These are phyloP conservation scores for Neurospora cerealis DNA, from an alignment of 495 filamentous ascomycete species.

Conservation along the genomic window DNA sequence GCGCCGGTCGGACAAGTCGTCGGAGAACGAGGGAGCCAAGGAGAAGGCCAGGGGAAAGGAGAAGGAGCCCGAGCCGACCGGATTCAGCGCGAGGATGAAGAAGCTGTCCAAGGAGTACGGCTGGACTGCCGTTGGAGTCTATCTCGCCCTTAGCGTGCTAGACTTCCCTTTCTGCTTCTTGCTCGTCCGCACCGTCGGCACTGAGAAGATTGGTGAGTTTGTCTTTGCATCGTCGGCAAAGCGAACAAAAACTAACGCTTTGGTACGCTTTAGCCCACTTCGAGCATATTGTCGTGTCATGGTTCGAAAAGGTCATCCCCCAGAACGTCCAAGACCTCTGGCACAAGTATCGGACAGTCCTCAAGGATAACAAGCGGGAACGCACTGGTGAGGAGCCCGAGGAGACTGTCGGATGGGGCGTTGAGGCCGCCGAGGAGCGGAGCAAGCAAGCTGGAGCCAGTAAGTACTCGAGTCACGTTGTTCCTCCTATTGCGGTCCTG, in stretches of 20 bases:
- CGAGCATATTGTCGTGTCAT: conserved; percentile 41
- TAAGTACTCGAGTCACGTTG: conserved; percentile 23
- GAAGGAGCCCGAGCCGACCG: conserved; percentile 30
- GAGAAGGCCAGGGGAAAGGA: not conserved
- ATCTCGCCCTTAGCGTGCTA: conserved; percentile 67
- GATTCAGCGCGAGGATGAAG: conserved; percentile 59
- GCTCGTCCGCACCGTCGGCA: conserved; percentile 70
- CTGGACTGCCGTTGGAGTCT: conserved; percentile 88
- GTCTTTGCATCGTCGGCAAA: not conserved
- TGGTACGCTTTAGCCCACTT: conserved; percentile 26
- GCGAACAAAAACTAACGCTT: conserved; percentile 5
- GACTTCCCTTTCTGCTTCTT: conserved; percentile 96
- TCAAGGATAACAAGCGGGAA: conserved; percentile 24
- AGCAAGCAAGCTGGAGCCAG: conserved; percentile 41
- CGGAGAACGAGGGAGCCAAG: not conserved
- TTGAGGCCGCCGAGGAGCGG: conserved; percentile 39
- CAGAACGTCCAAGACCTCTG: conserved; percentile 36
- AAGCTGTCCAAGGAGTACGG: conserved; percentile 91
- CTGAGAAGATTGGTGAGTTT: conserved; percentile 64
- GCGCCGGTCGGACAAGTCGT: conserved; percentile 1
- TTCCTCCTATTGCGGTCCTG: not conserved
- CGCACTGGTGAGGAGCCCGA: conserved; percentile 16
- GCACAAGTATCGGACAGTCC: conserved; percentile 28
- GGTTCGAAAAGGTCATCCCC: conserved; percentile 39
- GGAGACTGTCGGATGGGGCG: conserved; percentile 40